Evolutionary conservation across 805 yeast genomes (phyloP), one percentile per base, ranked within the genome.

Genomic region (Maudiozyma pseudohumilis): DNA sequence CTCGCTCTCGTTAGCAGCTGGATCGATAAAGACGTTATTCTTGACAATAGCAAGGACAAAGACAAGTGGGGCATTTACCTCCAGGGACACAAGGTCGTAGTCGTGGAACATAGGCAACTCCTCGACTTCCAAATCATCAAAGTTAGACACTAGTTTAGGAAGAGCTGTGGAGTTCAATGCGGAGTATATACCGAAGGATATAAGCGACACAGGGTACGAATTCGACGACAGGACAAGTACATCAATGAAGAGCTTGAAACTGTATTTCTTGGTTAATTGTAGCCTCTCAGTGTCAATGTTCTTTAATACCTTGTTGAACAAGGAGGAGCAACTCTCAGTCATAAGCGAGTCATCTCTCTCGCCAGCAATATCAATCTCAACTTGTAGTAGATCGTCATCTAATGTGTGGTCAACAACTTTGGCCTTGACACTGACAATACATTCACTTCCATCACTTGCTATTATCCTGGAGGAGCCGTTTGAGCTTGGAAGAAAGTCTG

Each of bases 71-170:
- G 72, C 68, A 59, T 74, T 27, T 52, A 68, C 39, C 46, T 66
- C 20, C 79, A 74, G 42, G 63, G 65, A 50, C 67, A 80, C 88
- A 82, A 89, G 47, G 44, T 65, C 70, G 47, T 86, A 95, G 51
- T 88, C 96, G 29, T 88, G 77, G 50, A 89, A 88, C 0, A 85
- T 80, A 1, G 96, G 96, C 44, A 83, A 79, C 57, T 88, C 96
- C 54, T 81, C 95, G 16, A 85, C 74, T 41, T 77, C 77, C 23
- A 61, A 52, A 39, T 73, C 77, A 50, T 83, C 77, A 23, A 76
- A 75, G 23, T 77, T 74, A 12, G 94, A 81, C 2, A 75, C 65
- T 38, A 86, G 61, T 32, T 75, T 66, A 5, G 96, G 96, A 36
- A 88, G 65, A 40, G 68, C 69, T 2, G 96, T 80, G 13, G 87